Base-by-base conservation (phyloP, 176 grass and related monocot species). In the Triticum urartu region DNA sequence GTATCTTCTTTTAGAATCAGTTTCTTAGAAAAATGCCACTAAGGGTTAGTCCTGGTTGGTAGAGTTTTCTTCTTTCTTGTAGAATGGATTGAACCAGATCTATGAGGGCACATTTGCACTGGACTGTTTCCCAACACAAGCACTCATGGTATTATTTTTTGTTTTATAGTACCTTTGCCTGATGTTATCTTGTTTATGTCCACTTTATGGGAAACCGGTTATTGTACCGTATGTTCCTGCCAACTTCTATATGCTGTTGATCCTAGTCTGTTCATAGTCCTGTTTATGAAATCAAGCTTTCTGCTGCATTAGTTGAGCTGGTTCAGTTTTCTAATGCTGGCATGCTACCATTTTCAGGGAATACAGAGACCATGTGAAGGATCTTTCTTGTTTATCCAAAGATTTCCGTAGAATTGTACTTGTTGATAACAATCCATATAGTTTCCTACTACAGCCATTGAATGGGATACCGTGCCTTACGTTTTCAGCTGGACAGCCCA, bases 351-450 rank as follows among this genome's bases (percentile, higher is more conserved):
- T 80, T 82, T 87, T 52, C 90, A 98, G 96, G 81, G 86, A 95
- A 88, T 92, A 91, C 45, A 85, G 88, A 81, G 96, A 98, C 65
- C 93, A 95, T 85, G 96, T 95, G 21, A 98, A 98, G 84, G 96
- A 98, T 82, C 86, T 98, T 66, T 91, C 93, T 82, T 89, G 96
- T 84, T 40, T 98, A 76, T 95, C 91, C 28, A 89, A 94, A 84
- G 96, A 98, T 92, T 88, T 95, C 64, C 56, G 62, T 77, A 78
- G 92, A 70, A 82, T 89, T 42, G 93, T 98, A 20, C 87, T 98
- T 85, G 92, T 98, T 67, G 96, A 98, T 88, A 98, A 98, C 85
- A 98, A 98, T 69, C 96, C 93, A 59, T 95, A 94, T 77, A 95
- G 93, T 86, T 98, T 98, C 88, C 70, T 98, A 40, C 65, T 98